Evolutionary conservation across 2,329 filamentous ascomycete species (phyloP).

Genomic region (Chaetomiaceae sp.): DNA sequence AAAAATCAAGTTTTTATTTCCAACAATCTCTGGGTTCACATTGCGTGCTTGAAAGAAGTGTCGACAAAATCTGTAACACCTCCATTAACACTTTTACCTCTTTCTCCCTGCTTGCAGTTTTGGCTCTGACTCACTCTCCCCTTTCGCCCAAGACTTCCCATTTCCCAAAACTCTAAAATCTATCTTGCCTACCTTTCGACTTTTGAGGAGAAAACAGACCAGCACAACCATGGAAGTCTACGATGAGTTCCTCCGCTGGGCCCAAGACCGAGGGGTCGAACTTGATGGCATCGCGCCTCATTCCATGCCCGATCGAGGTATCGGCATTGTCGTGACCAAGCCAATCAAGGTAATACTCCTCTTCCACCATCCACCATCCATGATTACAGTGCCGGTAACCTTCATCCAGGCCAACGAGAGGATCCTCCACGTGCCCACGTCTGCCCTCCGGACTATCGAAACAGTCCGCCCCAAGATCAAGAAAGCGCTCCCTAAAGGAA

Average conservation of each 20-base stretch:
- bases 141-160: too few relatives aligned
- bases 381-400: slow-evolving; percentile 9
- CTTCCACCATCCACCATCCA: background rate
- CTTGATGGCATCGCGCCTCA: slow-evolving; percentile 64
- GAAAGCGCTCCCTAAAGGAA: slow-evolving; percentile 46
- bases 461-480: slow-evolving; percentile 51
- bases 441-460: slow-evolving; percentile 59
- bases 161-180: too few relatives aligned
- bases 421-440: slow-evolving; percentile 61
- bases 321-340: slow-evolving; percentile 70
- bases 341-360: slow-evolving; percentile 53
- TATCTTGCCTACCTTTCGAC: too few relatives aligned
- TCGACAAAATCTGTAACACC: too few relatives aligned
- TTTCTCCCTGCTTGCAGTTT: too few relatives aligned
- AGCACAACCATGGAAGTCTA: slow-evolving; percentile 25
- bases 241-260: slow-evolving; percentile 63
- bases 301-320: slow-evolving; percentile 64
- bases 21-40: too few relatives aligned
- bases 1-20: too few relatives aligned
- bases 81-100: too few relatives aligned
- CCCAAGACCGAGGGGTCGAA: slow-evolving; percentile 56
- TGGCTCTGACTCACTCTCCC: too few relatives aligned
- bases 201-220: too few relatives aligned
- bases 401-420: slow-evolving; percentile 39
- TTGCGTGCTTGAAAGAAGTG: too few relatives aligned